Evolutionary conservation across 2,329 filamentous ascomycete genomes (phyloP), one percentile per base, ranked within the genome.

Genomic region (Colletotrichum phormii): DNA sequence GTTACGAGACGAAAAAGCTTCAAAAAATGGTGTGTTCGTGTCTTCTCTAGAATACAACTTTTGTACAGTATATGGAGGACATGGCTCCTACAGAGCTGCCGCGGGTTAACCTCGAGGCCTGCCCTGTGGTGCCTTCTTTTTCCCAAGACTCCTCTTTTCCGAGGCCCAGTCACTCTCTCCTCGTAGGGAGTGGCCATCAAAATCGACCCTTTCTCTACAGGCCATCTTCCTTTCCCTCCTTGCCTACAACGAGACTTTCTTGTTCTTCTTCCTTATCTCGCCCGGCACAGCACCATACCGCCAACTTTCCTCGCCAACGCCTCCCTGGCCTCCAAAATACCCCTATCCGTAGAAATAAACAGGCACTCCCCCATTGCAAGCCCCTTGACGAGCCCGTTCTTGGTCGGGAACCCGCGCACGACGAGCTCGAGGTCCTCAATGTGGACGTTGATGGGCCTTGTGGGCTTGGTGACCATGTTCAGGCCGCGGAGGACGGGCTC

Each of bases 331-430:
- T 98, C 95, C 79, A 98, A 80, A 11, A 97, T 88, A 1, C 95
- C 95, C 75, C 87, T 84, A 78, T 95, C 92, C 22, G 95, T 98
- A 15, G 88, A 90, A 62, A 98, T 79, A 79, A 95, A 96, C 80
- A 98, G 84, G 80, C 91, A 93, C 87, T 98, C 95, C 69, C 95
- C 95, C 15, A 97, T 85, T 74, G 89, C 92, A 76, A 98, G 80
- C 0, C 95, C 94, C 79, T 91, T 89, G 33, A 97, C 88, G 74
- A 91, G 91, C 12, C 95, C 91, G 74, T 90, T 89, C 15, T 88
- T 87, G 4, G 89, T 87, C 66, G 89, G 87, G 75, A 92, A 88
- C 3, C 95, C 95, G 75, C 93, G 87, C 8, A 92, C 89, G 35
- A 98, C 86, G 71, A 86, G 84, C 55, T 88, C 87, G 73, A 98